Base-by-base conservation (phyloP, 345 rosid species). In the Gossypium stocksii region DNA sequence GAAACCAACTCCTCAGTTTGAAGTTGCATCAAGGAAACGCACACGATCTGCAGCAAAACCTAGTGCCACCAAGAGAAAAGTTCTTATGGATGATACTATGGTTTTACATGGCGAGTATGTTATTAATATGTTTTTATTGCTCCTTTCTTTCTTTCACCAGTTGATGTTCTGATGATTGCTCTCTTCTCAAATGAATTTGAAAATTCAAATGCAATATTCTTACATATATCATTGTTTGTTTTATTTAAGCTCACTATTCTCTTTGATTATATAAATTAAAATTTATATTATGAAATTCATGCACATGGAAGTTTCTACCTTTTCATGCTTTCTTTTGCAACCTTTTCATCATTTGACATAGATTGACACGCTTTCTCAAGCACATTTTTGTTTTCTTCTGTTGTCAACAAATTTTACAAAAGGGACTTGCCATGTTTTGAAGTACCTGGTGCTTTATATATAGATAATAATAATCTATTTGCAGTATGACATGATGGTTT, bases 21-120 rank as follows among this genome's bases (percentile, higher is more conserved):
- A 90, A 83, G 72, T 86, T 64, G 82, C 82, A 76, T 74, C 98
- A 43, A 81, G 77, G 64, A 96, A 96, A 79, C 95, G 97, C 62
- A 19, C 73, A 22, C 88, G 89, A 54, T 66, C 88, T 81, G 82
- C 88, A 65, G 80, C 89, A 12, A 90, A 89, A 57, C 73, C 90
- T 73, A 86, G 85, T 82, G 85, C 86, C 70, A 73, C 79, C 29
- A 96, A 90, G 89, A 90, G 98, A 86, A 96, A 96, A 89, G 93
- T 90, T 83, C 89, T 87, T 71, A 84, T 93, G 88, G 99, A 96
- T 80, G 98, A 96, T 76, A 78, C 83, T 16, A 90, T 93, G 98
- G 98, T 93, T 84, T 85, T 96, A 83, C 98, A 85, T 59, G 99
- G 99, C 88, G 97, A 96, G 99, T 96, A 93, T 81, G 99, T 88